Percentiles rank a stretch among this genome's conserved stretches.
Conservation (phyloP, 148 eudicot genomes). For the Rhododendron vialii region DNA sequence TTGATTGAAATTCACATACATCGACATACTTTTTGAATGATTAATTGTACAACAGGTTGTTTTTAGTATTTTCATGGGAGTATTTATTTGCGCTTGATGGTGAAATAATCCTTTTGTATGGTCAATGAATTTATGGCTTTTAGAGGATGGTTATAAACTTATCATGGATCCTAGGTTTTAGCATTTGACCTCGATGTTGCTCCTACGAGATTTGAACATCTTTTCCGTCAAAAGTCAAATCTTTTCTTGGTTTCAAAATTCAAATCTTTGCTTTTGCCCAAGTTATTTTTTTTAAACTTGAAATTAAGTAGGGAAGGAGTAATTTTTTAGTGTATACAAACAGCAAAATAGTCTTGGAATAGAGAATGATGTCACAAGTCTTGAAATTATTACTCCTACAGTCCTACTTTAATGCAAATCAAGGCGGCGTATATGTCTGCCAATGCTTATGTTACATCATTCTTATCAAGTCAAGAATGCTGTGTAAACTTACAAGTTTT, state of each 20-base stretch:
- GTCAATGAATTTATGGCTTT: background rate
- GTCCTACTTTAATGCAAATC: background rate
- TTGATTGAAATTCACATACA: no score
- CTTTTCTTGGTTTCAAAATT: background rate
- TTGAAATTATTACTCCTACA: no score
- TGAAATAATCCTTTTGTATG: background rate
- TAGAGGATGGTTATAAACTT: background rate
- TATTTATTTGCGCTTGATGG: background rate
- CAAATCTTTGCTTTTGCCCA: background rate
- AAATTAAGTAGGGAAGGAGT: background rate
- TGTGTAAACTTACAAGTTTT: background rate
- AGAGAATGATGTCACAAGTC: background rate
- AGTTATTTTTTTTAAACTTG: background rate
- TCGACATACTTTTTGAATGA: background rate
- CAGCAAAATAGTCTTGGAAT: background rate
- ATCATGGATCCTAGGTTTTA: background rate
- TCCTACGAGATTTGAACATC: background rate
- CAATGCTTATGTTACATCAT: background rate
- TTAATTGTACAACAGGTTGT: no score
- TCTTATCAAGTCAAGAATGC: background rate
- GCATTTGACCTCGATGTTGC: background rate
- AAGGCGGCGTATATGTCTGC: background rate
- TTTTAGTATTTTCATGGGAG: background rate
- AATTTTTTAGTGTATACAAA: background rate
- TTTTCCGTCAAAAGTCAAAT: background rate